Evolutionary conservation across 23 red algal genomes (phyloP), one percentile per base, ranked within the genome.

Genomic region (Cyanidiococcus yangmingshanensis): DNA sequence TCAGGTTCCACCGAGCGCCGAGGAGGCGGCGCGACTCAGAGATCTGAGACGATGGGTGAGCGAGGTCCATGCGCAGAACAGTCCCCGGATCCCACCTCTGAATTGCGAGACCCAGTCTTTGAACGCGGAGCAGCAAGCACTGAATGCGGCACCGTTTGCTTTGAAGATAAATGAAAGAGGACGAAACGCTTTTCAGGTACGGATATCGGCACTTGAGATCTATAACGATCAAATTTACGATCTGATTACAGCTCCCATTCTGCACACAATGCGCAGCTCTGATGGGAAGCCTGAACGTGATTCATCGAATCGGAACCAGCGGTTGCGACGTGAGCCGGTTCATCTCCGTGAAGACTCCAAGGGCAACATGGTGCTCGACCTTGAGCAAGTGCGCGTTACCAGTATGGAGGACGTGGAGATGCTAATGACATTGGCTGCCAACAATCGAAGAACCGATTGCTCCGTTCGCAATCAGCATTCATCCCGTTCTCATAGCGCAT

Each of bases 211-310:
- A 38, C 54, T 85, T 18, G 89, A 92, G 40, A 76, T 92, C 16
- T 92, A 92, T 38, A 87, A 92, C 38, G 89, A 92, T 40, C 84
- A 84, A 40, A 77, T 76, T 16, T 92, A 76, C 74, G 89, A 92
- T 59, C 75, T 92, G 54, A 83, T 92, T 59, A 80, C 37, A 25
- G 50, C 1, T 16, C 50, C 39, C 38, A 39, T 1, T 37, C 37
- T 15, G 38, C 37, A 59, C 45, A 37, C 1, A 45, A 50, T 79
- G 58, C 50, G 58, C 45, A 79, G 1, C 37, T 0, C 76, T 37
- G 1, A 37, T 38, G 34, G 39, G 76, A 0, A 25, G 37, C 79
- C 41, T 30, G 40, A 25, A 1, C 79, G 75, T 21, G 51, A 26
- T 38, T n/a, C n/a, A 2, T 74, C 7, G 57, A n/a, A n/a, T n/a